A percentile compares a stretch with the other conserved stretches of the same genome.
These are phyloP conservation scores for Naegleria lovaniensis DNA, from an alignment of 208 protist genomes.

Conservation along the genomic window DNA sequence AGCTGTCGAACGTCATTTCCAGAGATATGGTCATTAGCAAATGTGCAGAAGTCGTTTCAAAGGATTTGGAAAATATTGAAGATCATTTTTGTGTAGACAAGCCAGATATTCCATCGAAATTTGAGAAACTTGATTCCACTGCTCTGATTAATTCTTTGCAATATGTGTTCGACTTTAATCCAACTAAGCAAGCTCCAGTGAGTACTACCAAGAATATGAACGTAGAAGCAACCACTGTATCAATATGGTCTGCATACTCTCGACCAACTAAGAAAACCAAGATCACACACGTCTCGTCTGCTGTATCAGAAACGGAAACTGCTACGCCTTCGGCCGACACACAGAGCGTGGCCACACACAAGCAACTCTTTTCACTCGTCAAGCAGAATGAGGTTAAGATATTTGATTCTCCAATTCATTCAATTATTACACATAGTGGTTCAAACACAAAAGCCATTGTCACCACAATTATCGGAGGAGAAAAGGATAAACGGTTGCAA, in stretches of 20 bases:
- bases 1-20: not conserved
- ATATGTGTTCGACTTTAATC: not conserved
- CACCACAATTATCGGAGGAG: not conserved
- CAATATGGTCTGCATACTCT: not conserved
- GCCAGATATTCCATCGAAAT: not conserved
- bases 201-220: not conserved
- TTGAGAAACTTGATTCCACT: not conserved
- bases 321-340: no score
- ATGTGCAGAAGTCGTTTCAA: not conserved
- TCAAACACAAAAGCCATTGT: not conserved
- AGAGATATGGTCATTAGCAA: not conserved
- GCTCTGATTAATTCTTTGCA: not conserved
- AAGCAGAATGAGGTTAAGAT: not conserved
- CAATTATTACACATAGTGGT: not conserved
- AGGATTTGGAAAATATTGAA: not conserved
- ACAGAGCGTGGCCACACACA: no score
- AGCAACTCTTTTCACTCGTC: not conserved
- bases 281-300: not conserved
- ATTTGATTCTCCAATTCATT: not conserved
- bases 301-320: not conserved
- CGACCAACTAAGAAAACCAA: not conserved
- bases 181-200: no score
- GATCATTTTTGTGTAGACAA: not conserved
- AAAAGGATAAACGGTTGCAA: not conserved
- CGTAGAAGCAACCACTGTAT: not conserved